Percentiles rank a stretch among this genome's conserved stretches.
Evolutionary conservation across 2,329 filamentous ascomycete genomes (phyloP).

Genomic region (Microthyrium microscopicum): DNA sequence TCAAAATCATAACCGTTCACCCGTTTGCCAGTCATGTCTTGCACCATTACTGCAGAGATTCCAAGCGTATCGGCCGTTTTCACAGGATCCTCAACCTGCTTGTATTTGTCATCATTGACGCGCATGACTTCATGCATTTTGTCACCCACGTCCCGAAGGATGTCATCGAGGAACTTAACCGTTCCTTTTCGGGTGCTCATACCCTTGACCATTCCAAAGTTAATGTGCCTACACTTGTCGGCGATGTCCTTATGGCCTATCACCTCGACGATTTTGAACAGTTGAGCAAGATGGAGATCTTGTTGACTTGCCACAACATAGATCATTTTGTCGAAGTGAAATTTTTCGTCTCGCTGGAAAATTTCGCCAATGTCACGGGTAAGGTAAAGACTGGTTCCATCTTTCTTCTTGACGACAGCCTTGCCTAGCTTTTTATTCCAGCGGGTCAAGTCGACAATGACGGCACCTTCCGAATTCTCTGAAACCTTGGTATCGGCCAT

Average conservation of each 20-base stretch:
- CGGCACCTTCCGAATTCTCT: constrained; percentile 48
- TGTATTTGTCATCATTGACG: constrained; percentile 79
- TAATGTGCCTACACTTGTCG: constrained; percentile 43
- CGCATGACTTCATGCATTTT: constrained; percentile 98
- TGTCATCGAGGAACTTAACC: constrained; percentile 30
- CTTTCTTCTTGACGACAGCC: constrained; percentile 44
- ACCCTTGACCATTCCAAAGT: constrained; percentile 49
- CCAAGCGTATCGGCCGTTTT: constrained; percentile 74
- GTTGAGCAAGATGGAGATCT: constrained; percentile 45
- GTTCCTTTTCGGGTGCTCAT: constrained; percentile 47
- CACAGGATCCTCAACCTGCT: constrained; percentile 70
- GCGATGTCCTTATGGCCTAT: constrained; percentile 45
- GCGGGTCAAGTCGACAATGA: constrained; percentile 53
- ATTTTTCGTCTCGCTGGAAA: constrained; percentile 38
- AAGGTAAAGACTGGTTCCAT: constrained; percentile 48
- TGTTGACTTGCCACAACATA: constrained; percentile 50
- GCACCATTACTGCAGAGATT: constrained; percentile 92
- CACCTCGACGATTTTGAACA: constrained; percentile 47
- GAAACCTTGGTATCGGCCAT: constrained; percentile 44
- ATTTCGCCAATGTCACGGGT: constrained; percentile 48
- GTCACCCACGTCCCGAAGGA: constrained; percentile 48
- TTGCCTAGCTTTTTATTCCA: constrained; percentile 53
- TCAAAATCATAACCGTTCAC: constrained; percentile 57
- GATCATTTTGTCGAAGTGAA: constrained; percentile 49
- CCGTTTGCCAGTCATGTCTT: constrained; percentile 95